Base-by-base conservation (phyloP, 768 basidiomycete species). In the Phanerochaete sordida region DNA sequence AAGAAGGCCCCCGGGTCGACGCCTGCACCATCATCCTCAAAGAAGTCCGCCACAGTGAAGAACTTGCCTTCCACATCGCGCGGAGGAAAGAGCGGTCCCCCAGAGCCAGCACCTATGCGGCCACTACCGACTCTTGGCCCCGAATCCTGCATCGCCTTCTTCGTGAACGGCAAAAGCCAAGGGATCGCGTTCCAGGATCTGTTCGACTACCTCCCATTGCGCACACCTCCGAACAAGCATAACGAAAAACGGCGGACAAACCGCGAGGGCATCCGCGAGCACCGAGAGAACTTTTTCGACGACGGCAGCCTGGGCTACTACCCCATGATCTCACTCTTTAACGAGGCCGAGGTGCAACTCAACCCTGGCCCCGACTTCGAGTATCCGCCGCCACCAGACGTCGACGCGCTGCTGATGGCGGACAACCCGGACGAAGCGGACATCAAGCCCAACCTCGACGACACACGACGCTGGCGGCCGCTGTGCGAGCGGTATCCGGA, bases 291-390 rank as follows among this genome's bases (percentile, higher is more conserved):
- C 62, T 83, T 83, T 2, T 91, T 93, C 67, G 95, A 99, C 71
- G 97, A 99, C 71, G 97, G 96, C 21, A 87, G 90, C 21, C 76
- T 97, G 6, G 97, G 97, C 0, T 99, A 99, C 74, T 98, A 94
- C 71, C 94, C 96, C 0, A 88, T 98, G 76, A 84, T 97, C 64
- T 96, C 93, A 3, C 78, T 96, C 37, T 99, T 93, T 77, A 95
- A 95, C 67, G 88, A 89, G 61, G 96, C 93, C 0, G 84, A 85
- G 60, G 89, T 95, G 13, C 81, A 73, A 49, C 79, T 96, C 59
- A 98, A 99, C 69, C 85, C 95, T 19, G 97, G 97, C 0, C 97
- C 97, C 0, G 72, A 87, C 61, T 98, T 95, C 66, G 82, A 84
- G 8, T 91, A 81, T 66, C 83, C 90, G 1, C 95, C 94, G 2